Evolutionary conservation across 441 rosid genomes (phyloP), one percentile per base, ranked within the genome.

Genomic region (Jatropha multifida): DNA sequence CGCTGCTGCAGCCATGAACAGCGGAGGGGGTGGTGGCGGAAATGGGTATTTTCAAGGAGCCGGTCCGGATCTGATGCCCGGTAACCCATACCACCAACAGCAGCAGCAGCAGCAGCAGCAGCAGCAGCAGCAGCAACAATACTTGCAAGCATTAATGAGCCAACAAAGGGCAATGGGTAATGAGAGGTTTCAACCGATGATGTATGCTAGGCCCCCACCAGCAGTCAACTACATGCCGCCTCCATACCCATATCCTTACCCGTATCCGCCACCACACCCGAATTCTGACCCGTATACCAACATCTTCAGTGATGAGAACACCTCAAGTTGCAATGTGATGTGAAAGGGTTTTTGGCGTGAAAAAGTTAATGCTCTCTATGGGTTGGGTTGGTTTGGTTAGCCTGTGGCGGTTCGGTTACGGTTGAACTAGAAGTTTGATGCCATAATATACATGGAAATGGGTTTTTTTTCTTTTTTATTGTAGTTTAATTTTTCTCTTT

Each of bases 191-290:
- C 98, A 94, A 74, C 98, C 86, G 44, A 82, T 94, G 97, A 94
- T 94, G 96, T 92, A 94, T 20, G 96, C 96, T 9, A 85, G 94
- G 78, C 98, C 92, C 40, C 94, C 96, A 0, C 85, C 97, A 0
- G 96, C 98, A 2, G 88, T 87, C 38, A 94, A 94, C 80, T 94
- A 90, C 84, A 75, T 90, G 88, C 96, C 97, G 88, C 96, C 97
- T 3, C 87, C 89, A 5, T 68, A 80, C 48, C 87, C 88, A 0
- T 82, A 87, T 64, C 90, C 86, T 5, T 72, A 83, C 68, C 86
- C 86, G 12, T 72, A 83, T 62, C 87, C 71, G 0, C 84, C 80
- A 0, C 85, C 79, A 5, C 77, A 75, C 38, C 77, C 68, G 37
- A 77, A 63, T 1, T 42, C 85, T 8, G 93, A 90, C 82, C 90